Base-by-base conservation (phyloP, 73 alveolate genomes). In the Symbiodinium pilosum region DNA sequence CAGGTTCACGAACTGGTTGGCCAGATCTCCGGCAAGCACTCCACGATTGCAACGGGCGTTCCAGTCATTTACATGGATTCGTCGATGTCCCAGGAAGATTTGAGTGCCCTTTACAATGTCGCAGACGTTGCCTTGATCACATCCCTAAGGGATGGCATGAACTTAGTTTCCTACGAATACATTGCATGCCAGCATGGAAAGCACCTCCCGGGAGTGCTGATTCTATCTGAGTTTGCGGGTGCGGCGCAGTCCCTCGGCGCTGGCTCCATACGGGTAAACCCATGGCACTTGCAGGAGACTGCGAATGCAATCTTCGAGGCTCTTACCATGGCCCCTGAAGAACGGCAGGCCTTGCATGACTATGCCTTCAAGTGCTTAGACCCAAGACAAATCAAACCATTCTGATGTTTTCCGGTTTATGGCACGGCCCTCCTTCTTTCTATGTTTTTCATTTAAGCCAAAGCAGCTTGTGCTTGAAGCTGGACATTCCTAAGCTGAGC, bases 211-310 rank as follows among this genome's bases (percentile, higher is more conserved):
- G 93, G 93, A 42, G 93, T 41, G 5, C 28, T 81, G 84, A 93
- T 93, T n/a, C 42, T 93, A n/a, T 83, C 94, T 42, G 99, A 93
- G 85, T 93, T 93, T 41, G 93, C 99, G n/a, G 99, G 99, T 24
- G 99, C 99, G 26, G 86, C 94, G n/a, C 93, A 81, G 36, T 83
- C 88, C 75, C 85, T 93, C 64, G 99, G 95, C 24, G 95, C 95
- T 8, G 95, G 95, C 32, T 87, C 95, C 42, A 87, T 87, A 43
- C 95, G 95, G 32, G 83, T 87, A 32, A 87, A 87, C 85, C 95
- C 95, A 0, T 87, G 95, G 95, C 68, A 54, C 51, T 21, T 87
- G 18, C 85, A 87, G 24, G 71, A 84, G 28, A 28, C 64, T 28
- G 95, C 95, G 36, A 38, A 59, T 12, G 95, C 95, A 30, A 87